A percentile compares a stretch with the other conserved stretches of the same genome.
Conservation (phyloP, 306 rosid genomes). For the Castanea sativa region DNA sequence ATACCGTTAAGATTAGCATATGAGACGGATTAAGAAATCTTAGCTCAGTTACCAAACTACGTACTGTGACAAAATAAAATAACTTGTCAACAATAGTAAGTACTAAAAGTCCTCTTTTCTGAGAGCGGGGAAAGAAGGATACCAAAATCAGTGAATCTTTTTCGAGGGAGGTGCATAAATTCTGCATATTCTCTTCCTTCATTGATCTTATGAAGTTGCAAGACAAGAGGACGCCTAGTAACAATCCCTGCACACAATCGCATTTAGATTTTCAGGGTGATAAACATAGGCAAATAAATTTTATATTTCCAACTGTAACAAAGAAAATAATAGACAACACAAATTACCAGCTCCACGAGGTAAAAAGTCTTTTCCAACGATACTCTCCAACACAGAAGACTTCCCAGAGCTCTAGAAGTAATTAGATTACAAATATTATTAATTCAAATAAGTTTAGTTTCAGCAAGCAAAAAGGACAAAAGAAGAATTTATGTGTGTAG, state of each 20-base stretch:
- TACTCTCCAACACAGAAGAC: slow-evolving; percentile 84
- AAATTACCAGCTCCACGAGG: slow-evolving; percentile 91
- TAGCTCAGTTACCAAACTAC: background rate
- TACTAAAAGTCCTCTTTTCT: background rate
- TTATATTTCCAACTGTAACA: background rate
- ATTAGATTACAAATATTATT: slow-evolving; percentile 18
- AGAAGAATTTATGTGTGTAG: background rate
- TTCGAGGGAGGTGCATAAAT: slow-evolving; percentile 83
- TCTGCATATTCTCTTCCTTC: slow-evolving; percentile 82
- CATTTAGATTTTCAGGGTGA: background rate
- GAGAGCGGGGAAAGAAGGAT: slow-evolving; percentile 8
- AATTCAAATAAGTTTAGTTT: slow-evolving; percentile 21
- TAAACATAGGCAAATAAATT: background rate
- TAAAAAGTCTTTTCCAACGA: slow-evolving; percentile 92
- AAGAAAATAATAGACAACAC: background rate
- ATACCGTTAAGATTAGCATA: background rate
- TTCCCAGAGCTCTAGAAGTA: slow-evolving; percentile 77
- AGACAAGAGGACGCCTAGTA: slow-evolving; percentile 88
- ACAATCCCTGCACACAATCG: slow-evolving; percentile 66
- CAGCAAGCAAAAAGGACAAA: slow-evolving; percentile 34
- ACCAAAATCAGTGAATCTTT: slow-evolving; percentile 80
- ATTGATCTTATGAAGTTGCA: slow-evolving; percentile 84
- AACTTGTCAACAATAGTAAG: background rate
- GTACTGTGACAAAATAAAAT: background rate
- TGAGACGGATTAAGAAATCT: background rate